Conservation (phyloP, 257 asterid genomes). For the Lycium barbarum region DNA sequence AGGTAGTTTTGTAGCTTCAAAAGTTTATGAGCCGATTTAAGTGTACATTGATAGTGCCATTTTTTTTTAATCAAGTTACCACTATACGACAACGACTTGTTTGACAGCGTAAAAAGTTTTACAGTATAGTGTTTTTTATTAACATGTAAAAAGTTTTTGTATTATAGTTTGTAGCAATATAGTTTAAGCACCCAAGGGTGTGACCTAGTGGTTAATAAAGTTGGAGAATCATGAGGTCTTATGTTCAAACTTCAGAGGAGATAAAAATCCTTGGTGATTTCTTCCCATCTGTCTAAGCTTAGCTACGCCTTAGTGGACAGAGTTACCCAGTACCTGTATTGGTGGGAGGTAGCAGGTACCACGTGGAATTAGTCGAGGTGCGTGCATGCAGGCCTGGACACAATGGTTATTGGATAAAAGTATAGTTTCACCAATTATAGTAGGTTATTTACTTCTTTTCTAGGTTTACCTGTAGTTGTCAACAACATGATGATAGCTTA, state of each 20-base stretch:
- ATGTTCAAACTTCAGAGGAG: neutral
- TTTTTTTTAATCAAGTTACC: no score
- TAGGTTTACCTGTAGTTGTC: neutral
- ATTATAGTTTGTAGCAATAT: neutral
- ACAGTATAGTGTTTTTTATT: neutral
- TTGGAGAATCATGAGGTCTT: neutral
- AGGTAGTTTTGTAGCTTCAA: neutral
- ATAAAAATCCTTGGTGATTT: neutral
- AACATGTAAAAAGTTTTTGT: neutral
- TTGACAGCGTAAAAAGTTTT: neutral
- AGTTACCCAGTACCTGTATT: neutral
- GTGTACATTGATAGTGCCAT: neutral
- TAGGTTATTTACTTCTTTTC: conserved; percentile 24
- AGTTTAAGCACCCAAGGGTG: conserved; percentile 8
- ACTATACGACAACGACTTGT: no score
- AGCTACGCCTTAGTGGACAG: neutral
- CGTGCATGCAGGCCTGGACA: neutral
- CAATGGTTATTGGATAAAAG: neutral
- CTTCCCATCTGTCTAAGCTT: no score
- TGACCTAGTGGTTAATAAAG: neutral
- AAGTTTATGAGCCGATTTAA: conserved; percentile 13
- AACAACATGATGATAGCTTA: neutral
- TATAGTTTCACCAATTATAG: neutral
- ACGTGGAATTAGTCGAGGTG: neutral
- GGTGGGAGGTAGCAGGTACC: neutral